A percentile compares a stretch with the other conserved stretches of the same genome.
Evolutionary conservation across 176 grass and related monocot genomes (phyloP).

Genomic region (Ampelocalamus luodianensis): DNA sequence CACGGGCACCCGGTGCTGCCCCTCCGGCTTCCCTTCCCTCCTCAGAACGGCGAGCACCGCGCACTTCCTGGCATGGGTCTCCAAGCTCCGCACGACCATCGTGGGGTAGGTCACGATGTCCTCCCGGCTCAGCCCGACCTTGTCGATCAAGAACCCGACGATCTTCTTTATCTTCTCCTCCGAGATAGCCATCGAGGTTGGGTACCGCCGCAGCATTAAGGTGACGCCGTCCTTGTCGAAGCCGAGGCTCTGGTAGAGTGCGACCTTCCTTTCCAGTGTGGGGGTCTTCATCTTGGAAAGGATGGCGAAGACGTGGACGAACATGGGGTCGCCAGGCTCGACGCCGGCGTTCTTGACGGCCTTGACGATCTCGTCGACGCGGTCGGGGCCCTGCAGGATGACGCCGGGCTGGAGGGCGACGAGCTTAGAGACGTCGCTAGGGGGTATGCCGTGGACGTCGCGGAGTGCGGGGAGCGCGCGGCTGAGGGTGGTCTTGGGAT

Average conservation of each 20-base stretch:
- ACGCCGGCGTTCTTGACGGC: constrained; percentile 33
- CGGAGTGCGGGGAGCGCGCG: constrained; percentile 9
- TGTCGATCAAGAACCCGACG: constrained; percentile 5
- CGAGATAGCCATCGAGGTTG: not conserved
- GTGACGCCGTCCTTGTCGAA: constrained; percentile 18
- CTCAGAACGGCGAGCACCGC: constrained; percentile 40
- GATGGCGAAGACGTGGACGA: not conserved
- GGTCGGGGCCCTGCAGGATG: constrained; percentile 19
- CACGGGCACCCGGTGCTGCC: not conserved
- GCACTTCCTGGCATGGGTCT: constrained; percentile 8
- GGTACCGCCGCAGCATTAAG: constrained; percentile 15
- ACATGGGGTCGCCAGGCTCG: not conserved
- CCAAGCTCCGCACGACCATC: not conserved
- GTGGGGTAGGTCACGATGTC: constrained; percentile 2
- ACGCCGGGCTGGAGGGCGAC: constrained; percentile 31
- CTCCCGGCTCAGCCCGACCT: constrained; percentile 28
- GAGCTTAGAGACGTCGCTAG: constrained; percentile 22
- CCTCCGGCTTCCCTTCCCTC: constrained; percentile 23
- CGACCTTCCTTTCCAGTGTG: constrained; percentile 51
- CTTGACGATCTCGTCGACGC: constrained; percentile 32
- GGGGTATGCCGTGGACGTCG: constrained; percentile 32
- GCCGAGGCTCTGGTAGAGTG: constrained; percentile 28
- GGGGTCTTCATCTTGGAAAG: constrained; percentile 28
- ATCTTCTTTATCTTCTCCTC: constrained; percentile 26
- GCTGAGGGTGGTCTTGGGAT: constrained; percentile 9